Evolutionary conservation across 352 stramenopile genomes (phyloP).

Genomic region (Phytophthora constricta): DNA sequence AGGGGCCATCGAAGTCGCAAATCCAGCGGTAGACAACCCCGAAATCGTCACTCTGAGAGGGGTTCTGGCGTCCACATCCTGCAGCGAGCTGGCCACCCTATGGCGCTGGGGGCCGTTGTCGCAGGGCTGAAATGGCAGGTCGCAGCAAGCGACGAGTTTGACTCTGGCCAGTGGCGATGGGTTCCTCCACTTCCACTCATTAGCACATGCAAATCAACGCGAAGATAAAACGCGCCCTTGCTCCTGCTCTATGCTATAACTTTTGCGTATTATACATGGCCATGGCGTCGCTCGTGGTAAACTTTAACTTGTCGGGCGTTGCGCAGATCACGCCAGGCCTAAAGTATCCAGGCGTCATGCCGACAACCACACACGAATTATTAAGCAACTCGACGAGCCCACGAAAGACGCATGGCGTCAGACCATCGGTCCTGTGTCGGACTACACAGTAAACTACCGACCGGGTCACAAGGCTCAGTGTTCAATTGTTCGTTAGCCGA

Average conservation of each 20-base stretch:
- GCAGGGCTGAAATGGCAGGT: background rate
- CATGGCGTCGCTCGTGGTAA: no score
- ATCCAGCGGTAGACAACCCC: background rate
- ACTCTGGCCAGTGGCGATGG: background rate
- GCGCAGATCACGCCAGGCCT: slow-evolving; percentile 13
- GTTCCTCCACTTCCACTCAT: no score
- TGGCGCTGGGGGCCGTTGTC: no score
- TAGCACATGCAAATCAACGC: background rate
- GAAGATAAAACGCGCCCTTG: no score
- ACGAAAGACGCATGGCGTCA: no score
- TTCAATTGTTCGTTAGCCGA: background rate
- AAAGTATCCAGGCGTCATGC: slow-evolving; percentile 15
- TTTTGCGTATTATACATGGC: no score
- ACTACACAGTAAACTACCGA: no score
- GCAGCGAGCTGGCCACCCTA: no score
- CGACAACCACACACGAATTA: slow-evolving; percentile 35
- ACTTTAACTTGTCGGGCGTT: background rate
- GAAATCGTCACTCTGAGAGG: background rate
- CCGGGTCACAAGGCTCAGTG: no score
- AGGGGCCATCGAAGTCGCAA: background rate
- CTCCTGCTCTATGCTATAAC: no score
- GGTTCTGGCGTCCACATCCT: background rate
- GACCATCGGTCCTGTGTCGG: background rate
- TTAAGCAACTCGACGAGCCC: slow-evolving; percentile 16
- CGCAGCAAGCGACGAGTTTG: background rate